Base-by-base conservation (phyloP, 2,329 filamentous ascomycete genomes). In the Colletotrichum agaves region DNA sequence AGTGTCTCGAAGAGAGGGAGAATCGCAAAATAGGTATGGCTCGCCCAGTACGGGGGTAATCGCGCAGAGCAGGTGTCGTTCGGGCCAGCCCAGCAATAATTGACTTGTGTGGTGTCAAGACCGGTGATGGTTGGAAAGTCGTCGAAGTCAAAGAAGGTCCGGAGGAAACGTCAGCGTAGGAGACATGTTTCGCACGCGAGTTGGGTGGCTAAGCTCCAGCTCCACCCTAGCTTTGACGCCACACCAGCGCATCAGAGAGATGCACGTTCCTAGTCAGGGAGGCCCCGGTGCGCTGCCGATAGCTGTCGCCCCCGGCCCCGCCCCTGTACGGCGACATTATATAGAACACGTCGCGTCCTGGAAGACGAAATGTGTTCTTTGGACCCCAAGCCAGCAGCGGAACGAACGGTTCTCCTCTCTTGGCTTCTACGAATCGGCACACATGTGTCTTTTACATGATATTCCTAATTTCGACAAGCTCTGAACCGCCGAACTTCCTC, bases 131-230 rank as follows among this genome's bases (percentile, higher is more conserved):
- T 61, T 70, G 55, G 64, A 70, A 63, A 31, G 47, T 59, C 23
- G 63, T 58, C 53, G 49, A 63, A 65, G 17, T 61, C 60, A 46
- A 65, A 65, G 44, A 65, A 61, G 46, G 37, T 47, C 44, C 49
- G 53, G 37, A 55, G 17, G 66, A 63, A 70, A 70, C 67, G 63
- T 69, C 58, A 68, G 67, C 67, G 67, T 67, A 56, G 57, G 63
- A 68, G 46, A 64, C 63, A 68, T 68, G 67, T 69, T 69, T 69
- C 67, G 67, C 64, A 68, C 66, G 56, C 63, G 61, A 67, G 56
- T 69, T 52, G 64, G 64, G 67, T 69, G 67, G 67, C 67, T 68
- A 68, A 69, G 59, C 67, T 69, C 52, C 56, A 69, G 66, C 66
- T 69, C 66, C 66, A 69, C 66, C 52, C 49, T 66, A 67, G 63